These are phyloP conservation scores for Pascua guehoae DNA, from an alignment of 1,284 basidiomycete genomes.

Conservation along the genomic window DNA sequence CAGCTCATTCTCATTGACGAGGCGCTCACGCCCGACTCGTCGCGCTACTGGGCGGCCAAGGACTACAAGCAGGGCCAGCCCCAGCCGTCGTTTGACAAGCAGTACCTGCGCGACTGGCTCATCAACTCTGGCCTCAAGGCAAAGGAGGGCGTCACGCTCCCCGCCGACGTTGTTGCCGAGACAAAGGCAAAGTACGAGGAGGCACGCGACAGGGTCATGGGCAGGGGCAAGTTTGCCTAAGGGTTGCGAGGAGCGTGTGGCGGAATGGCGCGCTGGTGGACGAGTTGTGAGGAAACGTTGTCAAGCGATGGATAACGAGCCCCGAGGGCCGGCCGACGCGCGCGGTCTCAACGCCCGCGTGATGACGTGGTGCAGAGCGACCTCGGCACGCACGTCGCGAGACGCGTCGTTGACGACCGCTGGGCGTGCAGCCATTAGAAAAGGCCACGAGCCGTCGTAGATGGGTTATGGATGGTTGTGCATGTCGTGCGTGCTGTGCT, in stretches of 20 bases:
- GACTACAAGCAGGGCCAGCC: constrained; percentile 69
- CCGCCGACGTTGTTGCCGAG: constrained; percentile 68
- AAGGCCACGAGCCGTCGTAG: background rate
- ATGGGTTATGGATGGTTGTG: background rate
- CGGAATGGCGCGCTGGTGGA: background rate
- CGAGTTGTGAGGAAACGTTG: no score
- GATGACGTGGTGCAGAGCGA: no score
- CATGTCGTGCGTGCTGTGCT: background rate
- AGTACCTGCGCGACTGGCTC: constrained; percentile 90
- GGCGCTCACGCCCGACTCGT: constrained; percentile 93
- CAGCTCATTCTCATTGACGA: constrained; percentile 89
- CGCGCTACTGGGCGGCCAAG: constrained; percentile 86
- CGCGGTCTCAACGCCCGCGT: background rate
- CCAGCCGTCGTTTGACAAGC: constrained; percentile 95
- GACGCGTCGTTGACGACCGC: no score
- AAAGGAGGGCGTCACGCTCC: constrained; percentile 70
- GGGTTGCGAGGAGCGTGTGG: background rate
- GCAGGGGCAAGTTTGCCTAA: constrained; percentile 35
- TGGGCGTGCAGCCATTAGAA: background rate
- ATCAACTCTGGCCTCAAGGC: constrained; percentile 67
- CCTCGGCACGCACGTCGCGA: no score
- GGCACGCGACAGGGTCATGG: constrained; percentile 66
- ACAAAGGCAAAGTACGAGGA: constrained; percentile 75
- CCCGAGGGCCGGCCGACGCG: no score
- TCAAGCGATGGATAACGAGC: no score